Evolutionary conservation across 2,329 filamentous ascomycete species (phyloP).

Genomic region (Sarocladium brachiariae): DNA sequence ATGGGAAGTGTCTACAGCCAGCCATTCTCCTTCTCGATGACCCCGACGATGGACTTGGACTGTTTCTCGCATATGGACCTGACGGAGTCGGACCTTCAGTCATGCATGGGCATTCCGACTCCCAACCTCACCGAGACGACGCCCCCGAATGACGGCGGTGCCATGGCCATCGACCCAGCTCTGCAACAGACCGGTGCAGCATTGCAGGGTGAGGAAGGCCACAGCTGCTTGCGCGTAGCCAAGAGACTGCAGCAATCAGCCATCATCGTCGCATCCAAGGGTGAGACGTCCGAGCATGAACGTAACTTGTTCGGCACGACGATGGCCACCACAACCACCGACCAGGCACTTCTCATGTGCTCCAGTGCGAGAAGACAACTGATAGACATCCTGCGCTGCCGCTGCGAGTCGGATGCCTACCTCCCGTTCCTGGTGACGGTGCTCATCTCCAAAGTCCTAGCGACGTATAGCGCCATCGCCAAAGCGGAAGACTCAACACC

Average conservation of each 20-base stretch:
- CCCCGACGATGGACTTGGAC: neutral
- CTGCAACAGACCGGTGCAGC: neutral
- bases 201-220: neutral
- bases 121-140: neutral
- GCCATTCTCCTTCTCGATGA: neutral
- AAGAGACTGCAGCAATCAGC: neutral
- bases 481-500: neutral
- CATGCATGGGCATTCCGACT: neutral
- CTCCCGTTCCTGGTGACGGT: neutral
- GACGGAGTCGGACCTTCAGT: neutral
- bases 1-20: neutral
- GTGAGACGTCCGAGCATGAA: neutral
- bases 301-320: neutral
- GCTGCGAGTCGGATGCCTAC: neutral
- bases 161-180: neutral
- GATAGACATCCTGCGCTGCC: neutral
- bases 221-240: neutral
- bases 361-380: neutral
- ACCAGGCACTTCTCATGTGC: neutral
- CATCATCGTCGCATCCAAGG: neutral
- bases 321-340: neutral
- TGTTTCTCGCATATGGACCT: neutral
- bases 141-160: neutral
- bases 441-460: neutral
- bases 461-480: neutral